A percentile compares a stretch with the other conserved stretches of the same genome.
Conservation (phyloP, 2,329 filamentous ascomycete genomes). For the Ceratocystis albifundus region DNA sequence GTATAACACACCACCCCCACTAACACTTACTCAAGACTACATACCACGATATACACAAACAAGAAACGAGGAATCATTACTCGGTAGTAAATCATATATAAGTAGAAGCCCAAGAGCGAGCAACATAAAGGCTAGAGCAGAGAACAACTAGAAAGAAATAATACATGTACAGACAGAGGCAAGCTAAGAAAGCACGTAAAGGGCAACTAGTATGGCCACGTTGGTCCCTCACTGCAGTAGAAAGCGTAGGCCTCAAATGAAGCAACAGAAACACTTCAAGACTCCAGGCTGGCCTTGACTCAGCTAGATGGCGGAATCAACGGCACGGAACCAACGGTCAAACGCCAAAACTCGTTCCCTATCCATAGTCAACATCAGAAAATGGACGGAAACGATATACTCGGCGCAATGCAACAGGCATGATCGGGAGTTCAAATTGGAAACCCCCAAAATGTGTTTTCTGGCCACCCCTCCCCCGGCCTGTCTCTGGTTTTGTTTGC, state of each 20-base stretch:
- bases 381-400: neutral
- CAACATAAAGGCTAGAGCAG: neutral
- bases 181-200: neutral
- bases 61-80: neutral
- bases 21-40: too few relatives aligned
- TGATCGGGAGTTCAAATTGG: neutral
- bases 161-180: slow-evolving; percentile 5
- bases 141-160: slow-evolving; percentile 7
- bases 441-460: neutral
- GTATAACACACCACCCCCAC: too few relatives aligned
- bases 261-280: too few relatives aligned
- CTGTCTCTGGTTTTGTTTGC: neutral
- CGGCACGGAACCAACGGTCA: neutral
- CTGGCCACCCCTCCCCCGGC: neutral
- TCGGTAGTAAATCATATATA: neutral
- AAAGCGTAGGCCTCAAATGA: neutral
- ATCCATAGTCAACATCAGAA: neutral
- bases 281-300: too few relatives aligned
- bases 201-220: neutral
- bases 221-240: neutral
- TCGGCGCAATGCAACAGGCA: neutral
- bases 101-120: slow-evolving; percentile 8
- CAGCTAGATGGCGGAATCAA: neutral
- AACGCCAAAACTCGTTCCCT: neutral
- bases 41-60: neutral